Evolutionary conservation across 163 green algal genomes (phyloP).

Genomic region (Scenedesmus sp.): DNA sequence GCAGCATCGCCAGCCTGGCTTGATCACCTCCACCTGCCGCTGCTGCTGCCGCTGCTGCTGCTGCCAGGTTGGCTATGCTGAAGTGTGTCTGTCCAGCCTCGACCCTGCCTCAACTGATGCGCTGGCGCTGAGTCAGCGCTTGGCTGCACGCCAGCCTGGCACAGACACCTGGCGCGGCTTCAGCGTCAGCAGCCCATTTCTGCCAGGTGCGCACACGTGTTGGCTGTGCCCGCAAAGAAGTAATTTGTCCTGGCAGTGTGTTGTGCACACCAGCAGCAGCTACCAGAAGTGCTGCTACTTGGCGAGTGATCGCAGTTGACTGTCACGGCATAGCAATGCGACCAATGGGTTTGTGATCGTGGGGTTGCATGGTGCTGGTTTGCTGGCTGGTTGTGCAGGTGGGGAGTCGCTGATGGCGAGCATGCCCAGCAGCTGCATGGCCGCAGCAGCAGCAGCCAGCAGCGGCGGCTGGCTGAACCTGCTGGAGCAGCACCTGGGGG

Average conservation of each 20-base stretch:
- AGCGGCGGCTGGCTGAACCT: conserved; percentile 71
- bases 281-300: too few species aligned
- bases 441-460: conserved; percentile 64
- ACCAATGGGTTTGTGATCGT: too few species aligned
- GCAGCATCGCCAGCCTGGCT: neutral
- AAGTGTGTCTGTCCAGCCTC: conserved; percentile 23
- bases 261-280: too few species aligned
- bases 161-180: conserved; percentile 62
- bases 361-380: neutral
- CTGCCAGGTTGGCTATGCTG: conserved; percentile 25
- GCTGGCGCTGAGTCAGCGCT: conserved; percentile 53
- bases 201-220: conserved; percentile 52
- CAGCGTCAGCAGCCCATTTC: conserved; percentile 58
- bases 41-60: conserved; percentile 8
- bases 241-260: too few species aligned
- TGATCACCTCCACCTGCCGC: neutral
- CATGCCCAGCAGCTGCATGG: conserved; percentile 31
- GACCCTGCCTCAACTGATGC: conserved; percentile 42
- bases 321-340: too few species aligned
- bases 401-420: conserved; percentile 28
- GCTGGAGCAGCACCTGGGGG: conserved; percentile 48
- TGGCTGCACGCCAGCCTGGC: conserved; percentile 48
- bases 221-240: too few species aligned
- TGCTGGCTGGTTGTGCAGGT: neutral
- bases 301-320: too few species aligned